Base-by-base conservation (phyloP, 495 filamentous ascomycete genomes). In the Aspergillus bertholletiae region DNA sequence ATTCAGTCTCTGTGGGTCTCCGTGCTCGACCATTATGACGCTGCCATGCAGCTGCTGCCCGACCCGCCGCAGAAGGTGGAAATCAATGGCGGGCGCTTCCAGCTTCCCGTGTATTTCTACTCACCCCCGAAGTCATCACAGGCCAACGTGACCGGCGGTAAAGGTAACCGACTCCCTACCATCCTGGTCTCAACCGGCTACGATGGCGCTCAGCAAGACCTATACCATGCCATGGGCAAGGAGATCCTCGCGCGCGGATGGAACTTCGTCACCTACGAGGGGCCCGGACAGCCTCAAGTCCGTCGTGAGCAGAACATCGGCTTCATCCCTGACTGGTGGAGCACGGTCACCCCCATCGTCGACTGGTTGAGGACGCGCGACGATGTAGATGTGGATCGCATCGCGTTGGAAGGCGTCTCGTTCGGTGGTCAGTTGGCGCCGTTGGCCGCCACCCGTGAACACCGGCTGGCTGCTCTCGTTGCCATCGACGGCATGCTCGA, bases 311-410 rank as follows among this genome's bases (percentile, higher is more conserved):
- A 82, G 55, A 64, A 66, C 15, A 9, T 72, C 8, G 75, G 77
- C 7, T 80, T 81, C 62, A 78, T 78, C 46, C 61, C 62, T 6
- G 62, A 80, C 15, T 82, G 78, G 76, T 71, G 75, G 64, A 60
- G 67, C 18, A 76, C 73, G 5, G 69, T 78, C 1, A 65, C 71
- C 5, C 75, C 75, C 8, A 54, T 79, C 3, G 61, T 80, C 1
- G 76, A 79, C 66, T 77, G 70, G 50, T 53, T 69, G 5, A 40
- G 59, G 12, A 57, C 59, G 35, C 48, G 51, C 3, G 40, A 58
- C 12, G 63, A 63, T 1, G 62, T 75, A 17, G 67, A 75, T 40
- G 13, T 41, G 7, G 24, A 46, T 8, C 50, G 51, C 18, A 43
- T 78, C 5, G 69, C 54, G 9, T 54, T 76, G 1, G 28, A 69